A percentile compares a stretch with the other conserved stretches of the same genome.
phyloP scores from a whole-genome alignment of 257 asterid species.

The Rehmannia glutinosa region DNA sequence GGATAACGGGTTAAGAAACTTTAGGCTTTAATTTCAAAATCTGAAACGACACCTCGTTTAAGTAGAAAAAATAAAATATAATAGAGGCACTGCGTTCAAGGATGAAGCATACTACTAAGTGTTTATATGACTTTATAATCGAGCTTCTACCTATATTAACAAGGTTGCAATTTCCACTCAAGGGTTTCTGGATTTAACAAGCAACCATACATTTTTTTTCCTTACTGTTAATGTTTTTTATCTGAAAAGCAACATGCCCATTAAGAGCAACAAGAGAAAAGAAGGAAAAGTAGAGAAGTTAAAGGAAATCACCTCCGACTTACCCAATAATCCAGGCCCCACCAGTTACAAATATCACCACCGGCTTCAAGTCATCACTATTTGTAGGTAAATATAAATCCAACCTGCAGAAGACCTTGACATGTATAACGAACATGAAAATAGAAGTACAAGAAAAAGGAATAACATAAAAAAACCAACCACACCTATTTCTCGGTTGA shows the following conservation, averaged over 20 bases:
- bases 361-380: constrained; percentile 63
- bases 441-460: not conserved
- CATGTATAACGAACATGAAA: constrained; percentile 5
- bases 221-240: no score
- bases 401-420: constrained; percentile 47
- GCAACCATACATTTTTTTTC: no score
- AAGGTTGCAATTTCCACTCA: no score
- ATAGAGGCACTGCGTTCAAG: not conserved
- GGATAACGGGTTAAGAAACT: not conserved
- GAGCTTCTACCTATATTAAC: no score
- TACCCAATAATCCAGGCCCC: constrained; percentile 99
- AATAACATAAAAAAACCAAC: not conserved
- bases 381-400: constrained; percentile 84
- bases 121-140: no score
- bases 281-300: not conserved
- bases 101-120: no score
- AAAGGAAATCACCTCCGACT: constrained; percentile 14
- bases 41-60: not conserved
- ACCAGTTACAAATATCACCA: constrained; percentile 92
- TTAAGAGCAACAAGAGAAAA: not conserved
- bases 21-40: constrained; percentile 5
- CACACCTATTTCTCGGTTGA: constrained; percentile 89
- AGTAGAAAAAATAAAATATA: not conserved
- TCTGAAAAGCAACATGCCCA: not conserved
- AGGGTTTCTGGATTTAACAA: no score